Percentiles rank a stretch among this genome's conserved stretches.
These are phyloP conservation scores for Penicillium sp. DNA, from an alignment of 2,329 filamentous ascomycete species.

Conservation along the genomic window DNA sequence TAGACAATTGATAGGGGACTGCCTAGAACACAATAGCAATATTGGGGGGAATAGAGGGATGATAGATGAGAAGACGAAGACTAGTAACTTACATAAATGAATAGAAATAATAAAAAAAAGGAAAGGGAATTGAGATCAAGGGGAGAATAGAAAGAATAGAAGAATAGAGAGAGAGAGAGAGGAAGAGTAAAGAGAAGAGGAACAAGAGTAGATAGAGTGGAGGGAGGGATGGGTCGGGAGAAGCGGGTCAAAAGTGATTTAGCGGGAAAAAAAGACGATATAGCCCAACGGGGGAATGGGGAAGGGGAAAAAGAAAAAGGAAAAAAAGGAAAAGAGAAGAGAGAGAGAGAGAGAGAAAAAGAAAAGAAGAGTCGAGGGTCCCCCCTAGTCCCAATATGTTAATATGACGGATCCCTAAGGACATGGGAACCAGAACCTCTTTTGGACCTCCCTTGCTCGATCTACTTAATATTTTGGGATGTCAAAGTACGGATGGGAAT, in stretches of 20 bases:
- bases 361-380: conserved; percentile 32
- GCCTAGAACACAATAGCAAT: neutral
- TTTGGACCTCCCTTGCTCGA: conserved; percentile 10
- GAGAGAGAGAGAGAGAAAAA: conserved; percentile 14
- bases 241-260: conserved; percentile 9
- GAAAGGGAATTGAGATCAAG: neutral
- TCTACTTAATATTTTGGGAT: conserved; percentile 5
- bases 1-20: conserved; percentile 9
- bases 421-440: conserved; percentile 5
- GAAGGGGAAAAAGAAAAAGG: conserved; percentile 11
- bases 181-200: neutral
- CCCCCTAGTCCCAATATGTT: conserved; percentile 43
- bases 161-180: conserved; percentile 5
- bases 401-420: conserved; percentile 42
- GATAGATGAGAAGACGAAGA: neutral
- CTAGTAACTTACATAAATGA: neutral
- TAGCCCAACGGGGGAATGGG: conserved; percentile 5
- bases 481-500: neutral
- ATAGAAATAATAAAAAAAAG: neutral
- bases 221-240: conserved; percentile 14
- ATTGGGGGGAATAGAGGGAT: neutral
- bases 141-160: neutral
- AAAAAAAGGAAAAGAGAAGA: conserved; percentile 12
- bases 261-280: conserved; percentile 9
- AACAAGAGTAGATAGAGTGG: conserved; percentile 14